Evolutionary conservation across 805 yeast genomes (phyloP).

Genomic region (Zygosaccharomyces pseudorouxii): DNA sequence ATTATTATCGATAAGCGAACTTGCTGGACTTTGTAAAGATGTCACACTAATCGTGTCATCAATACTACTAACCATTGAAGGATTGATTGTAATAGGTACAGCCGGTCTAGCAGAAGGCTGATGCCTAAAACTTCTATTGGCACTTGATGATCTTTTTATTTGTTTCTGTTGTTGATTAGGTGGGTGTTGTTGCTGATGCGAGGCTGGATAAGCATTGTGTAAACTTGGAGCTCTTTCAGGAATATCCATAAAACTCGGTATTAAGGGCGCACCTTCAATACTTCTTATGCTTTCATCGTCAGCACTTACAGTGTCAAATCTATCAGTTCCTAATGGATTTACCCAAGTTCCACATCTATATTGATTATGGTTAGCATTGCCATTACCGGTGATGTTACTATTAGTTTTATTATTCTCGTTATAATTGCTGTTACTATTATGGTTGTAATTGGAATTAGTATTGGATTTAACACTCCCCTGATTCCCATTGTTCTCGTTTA

Average conservation of each 20-base stretch:
- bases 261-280: constrained; percentile 39
- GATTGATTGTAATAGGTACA: constrained; percentile 17
- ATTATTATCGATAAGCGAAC: constrained; percentile 9
- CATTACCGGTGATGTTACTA: constrained; percentile 2
- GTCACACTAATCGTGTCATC: constrained; percentile 16
- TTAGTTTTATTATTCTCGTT: constrained; percentile 3
- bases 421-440: neutral
- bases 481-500: constrained; percentile 8
- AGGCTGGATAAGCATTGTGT: constrained; percentile 1
- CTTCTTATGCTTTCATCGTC: constrained; percentile 26
- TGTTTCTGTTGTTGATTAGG: constrained; percentile 1
- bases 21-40: constrained; percentile 15
- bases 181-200: constrained; percentile 8
- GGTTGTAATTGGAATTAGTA: constrained; percentile 4
- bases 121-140: constrained; percentile 21
- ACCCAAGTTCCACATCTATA: constrained; percentile 1
- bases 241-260: constrained; percentile 41
- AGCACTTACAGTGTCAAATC: constrained; percentile 8
- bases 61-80: constrained; percentile 15
- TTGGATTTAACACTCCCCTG: constrained; percentile 9
- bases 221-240: constrained; percentile 22
- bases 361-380: neutral
- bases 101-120: constrained; percentile 6
- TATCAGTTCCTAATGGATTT: constrained; percentile 6
- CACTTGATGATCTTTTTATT: constrained; percentile 19